Conservation (phyloP, 768 basidiomycete genomes). For the Kwoniella heveanensis region DNA sequence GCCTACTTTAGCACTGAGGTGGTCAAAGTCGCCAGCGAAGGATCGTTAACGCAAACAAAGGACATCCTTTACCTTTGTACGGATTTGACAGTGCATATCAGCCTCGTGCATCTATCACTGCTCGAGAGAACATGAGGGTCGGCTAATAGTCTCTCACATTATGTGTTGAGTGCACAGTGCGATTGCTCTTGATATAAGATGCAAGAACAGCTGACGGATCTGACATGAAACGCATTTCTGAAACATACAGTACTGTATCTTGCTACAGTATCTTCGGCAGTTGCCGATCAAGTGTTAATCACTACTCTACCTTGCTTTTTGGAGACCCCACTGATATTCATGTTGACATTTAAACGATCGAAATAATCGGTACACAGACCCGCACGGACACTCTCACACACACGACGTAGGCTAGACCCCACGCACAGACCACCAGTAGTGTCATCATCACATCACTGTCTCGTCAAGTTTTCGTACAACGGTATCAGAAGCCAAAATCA, state of each 20-base stretch:
- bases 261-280: background rate
- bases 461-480: background rate
- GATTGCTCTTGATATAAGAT: background rate
- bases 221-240: slow-evolving; percentile 1
- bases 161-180: too few relatives aligned
- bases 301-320: too few relatives aligned
- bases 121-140: too few relatives aligned
- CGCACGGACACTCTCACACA: background rate
- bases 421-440: background rate
- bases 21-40: too few relatives aligned
- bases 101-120: too few relatives aligned
- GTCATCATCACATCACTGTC: background rate
- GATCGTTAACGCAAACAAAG: too few relatives aligned
- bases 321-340: background rate
- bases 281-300: background rate
- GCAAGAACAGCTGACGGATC: background rate
- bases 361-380: background rate
- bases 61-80: background rate
- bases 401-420: background rate
- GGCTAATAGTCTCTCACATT: too few relatives aligned
- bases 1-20: too few relatives aligned
- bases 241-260: background rate
- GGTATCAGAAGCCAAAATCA: background rate
- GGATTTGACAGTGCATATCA: background rate
- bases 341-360: background rate